Conservation (phyloP, 179 eudicot species). For the Actinidia chinensis region DNA sequence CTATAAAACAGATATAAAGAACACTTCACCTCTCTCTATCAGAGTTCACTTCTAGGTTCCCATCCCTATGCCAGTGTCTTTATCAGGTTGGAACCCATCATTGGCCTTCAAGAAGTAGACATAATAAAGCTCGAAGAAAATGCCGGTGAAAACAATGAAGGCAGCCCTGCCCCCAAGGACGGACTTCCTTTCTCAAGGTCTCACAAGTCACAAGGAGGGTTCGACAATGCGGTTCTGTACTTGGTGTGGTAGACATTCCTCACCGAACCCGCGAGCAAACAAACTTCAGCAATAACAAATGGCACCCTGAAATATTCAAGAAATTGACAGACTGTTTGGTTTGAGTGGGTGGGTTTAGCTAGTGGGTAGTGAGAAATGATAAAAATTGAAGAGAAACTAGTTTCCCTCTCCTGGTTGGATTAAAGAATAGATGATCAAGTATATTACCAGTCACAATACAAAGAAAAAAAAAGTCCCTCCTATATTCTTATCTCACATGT, state of each 20-base stretch:
- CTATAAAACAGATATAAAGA: background rate
- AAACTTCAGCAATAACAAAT: conserved; percentile 69
- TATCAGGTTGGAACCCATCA: conserved; percentile 29
- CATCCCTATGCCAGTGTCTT: conserved; percentile 75
- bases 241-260: conserved; percentile 73
- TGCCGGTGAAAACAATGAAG: conserved; percentile 69
- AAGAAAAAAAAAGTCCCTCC: too few relatives aligned
- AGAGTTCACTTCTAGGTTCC: conserved; percentile 32
- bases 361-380: too few relatives aligned
- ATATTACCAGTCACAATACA: too few relatives aligned
- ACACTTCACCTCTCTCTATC: background rate
- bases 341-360: too few relatives aligned
- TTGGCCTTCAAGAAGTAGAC: conserved; percentile 68
- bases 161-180: conserved; percentile 92
- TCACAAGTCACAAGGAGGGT: conserved; percentile 56
- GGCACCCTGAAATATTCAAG: conserved; percentile 50
- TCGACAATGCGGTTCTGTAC: conserved; percentile 33
- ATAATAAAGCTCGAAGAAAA: conserved; percentile 72
- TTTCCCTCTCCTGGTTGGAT: too few relatives aligned
- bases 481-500: too few relatives aligned
- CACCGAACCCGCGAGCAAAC: conserved; percentile 84
- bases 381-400: background rate
- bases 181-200: conserved; percentile 70
- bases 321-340: too few relatives aligned
- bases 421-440: too few relatives aligned